These are phyloP conservation scores for Fagopyrum homotropicum DNA, from an alignment of 148 eudicot genomes.

Conservation along the genomic window DNA sequence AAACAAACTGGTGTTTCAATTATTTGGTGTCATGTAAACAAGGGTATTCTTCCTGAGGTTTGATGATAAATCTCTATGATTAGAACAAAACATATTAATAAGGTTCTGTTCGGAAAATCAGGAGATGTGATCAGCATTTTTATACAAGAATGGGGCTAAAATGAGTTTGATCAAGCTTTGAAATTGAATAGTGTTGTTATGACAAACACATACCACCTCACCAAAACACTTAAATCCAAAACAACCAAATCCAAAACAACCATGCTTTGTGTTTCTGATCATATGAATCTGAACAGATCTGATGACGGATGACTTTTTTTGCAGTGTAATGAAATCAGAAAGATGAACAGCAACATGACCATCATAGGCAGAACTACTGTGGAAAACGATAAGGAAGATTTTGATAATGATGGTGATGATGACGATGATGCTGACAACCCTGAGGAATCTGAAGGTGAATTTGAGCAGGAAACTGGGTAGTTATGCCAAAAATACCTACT, in stretches of 20 bases:
- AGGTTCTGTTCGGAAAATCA: not conserved
- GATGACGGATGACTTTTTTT: constrained; percentile 3
- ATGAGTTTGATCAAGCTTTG: not conserved
- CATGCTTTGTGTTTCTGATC: not conserved
- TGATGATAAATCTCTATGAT: not conserved
- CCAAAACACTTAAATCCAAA: not conserved
- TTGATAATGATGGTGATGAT: constrained; percentile 88
- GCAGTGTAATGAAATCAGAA: constrained; percentile 80
- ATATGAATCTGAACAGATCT: not conserved
- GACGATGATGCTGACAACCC: constrained; percentile 83
- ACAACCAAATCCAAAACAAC: not conserved
- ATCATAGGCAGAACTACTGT: constrained; percentile 69
- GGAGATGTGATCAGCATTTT: not conserved
- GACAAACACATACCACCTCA: not conserved
- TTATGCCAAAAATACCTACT: not conserved
- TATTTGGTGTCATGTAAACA: too few relatives aligned
- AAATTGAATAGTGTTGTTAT: too few relatives aligned
- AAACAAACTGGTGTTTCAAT: too few relatives aligned
- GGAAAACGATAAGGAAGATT: constrained; percentile 84
- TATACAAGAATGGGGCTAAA: not conserved
- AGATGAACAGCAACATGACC: constrained; percentile 47
- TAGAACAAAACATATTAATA: not conserved
- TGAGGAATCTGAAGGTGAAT: constrained; percentile 96
- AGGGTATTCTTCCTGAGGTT: not conserved
- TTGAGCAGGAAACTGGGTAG: constrained; percentile 89